phyloP scores from a whole-genome alignment of 106 monocot species.

The Alisma plantagoaquatica region DNA sequence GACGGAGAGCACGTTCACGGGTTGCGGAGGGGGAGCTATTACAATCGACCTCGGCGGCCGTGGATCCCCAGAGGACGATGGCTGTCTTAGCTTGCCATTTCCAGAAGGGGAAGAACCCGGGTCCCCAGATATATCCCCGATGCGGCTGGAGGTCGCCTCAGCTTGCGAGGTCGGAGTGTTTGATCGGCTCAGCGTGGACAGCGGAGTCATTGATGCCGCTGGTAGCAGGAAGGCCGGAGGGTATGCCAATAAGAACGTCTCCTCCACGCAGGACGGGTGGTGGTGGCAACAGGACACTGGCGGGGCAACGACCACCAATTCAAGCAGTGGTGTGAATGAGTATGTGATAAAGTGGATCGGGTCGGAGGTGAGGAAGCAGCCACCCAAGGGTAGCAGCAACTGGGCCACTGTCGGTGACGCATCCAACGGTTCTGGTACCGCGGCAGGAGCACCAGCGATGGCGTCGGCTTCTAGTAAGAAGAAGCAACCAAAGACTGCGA shows the following conservation, averaged over 20 bases:
- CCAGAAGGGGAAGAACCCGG: constrained; percentile 13
- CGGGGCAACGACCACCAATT: constrained; percentile 19
- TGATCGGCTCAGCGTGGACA: constrained; percentile 47
- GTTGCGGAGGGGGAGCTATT: too few relatives aligned
- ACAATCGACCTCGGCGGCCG: too few relatives aligned
- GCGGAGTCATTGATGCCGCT: constrained; percentile 3
- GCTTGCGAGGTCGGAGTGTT: constrained; percentile 40
- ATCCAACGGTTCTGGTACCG: constrained; percentile 11
- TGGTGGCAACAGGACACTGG: constrained; percentile 69
- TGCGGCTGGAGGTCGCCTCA: constrained; percentile 33
- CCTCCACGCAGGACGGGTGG: constrained; percentile 31
- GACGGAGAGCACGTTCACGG: constrained; percentile 28
- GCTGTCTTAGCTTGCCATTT: background rate
- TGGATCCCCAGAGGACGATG: constrained; percentile 25
- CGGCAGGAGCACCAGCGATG: background rate
- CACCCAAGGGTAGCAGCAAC: constrained; percentile 54
- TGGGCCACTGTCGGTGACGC: too few relatives aligned
- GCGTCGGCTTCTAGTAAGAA: constrained; percentile 13
- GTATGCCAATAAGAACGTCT: constrained; percentile 5
- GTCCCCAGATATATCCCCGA: constrained; percentile 14
- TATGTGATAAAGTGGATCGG: constrained; percentile 99
- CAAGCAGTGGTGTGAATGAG: constrained; percentile 44
- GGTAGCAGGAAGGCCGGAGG: background rate
- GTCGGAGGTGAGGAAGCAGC: constrained; percentile 82
- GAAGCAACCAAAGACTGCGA: constrained; percentile 28